Evolutionary conservation across 2,329 filamentous ascomycete genomes (phyloP).

Genomic region (Apiospora koreana): DNA sequence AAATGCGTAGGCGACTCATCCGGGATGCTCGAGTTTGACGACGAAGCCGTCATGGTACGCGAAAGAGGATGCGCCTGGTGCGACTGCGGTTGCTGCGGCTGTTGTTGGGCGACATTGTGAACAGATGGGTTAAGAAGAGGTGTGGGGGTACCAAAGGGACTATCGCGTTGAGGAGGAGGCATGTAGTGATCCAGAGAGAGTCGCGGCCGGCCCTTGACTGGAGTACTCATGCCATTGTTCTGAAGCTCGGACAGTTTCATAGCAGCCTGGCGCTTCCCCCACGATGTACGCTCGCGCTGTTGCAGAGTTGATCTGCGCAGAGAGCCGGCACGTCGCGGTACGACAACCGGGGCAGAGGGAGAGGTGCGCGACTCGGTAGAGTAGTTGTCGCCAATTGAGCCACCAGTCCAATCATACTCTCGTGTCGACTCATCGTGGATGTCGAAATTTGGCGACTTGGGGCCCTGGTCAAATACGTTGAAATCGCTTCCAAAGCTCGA

Average conservation of each 20-base stretch:
- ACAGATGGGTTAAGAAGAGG: conserved; percentile 54
- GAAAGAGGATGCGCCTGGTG: conserved; percentile 80
- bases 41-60: conserved; percentile 82
- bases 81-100: conserved; percentile 22
- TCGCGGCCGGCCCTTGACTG: conserved; percentile 65
- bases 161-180: conserved; percentile 62
- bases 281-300: conserved; percentile 73
- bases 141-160: conserved; percentile 60
- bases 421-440: conserved; percentile 49
- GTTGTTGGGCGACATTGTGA: conserved; percentile 45
- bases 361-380: conserved; percentile 40
- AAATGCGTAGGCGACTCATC: conserved; percentile 69
- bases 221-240: conserved; percentile 56
- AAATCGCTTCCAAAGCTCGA: conserved; percentile 64
- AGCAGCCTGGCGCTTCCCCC: conserved; percentile 60
- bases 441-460: conserved; percentile 44
- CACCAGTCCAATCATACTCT: conserved; percentile 56
- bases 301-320: conserved; percentile 85
- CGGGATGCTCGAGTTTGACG: conserved; percentile 74
- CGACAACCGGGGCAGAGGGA: conserved; percentile 52
- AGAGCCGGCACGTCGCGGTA: conserved; percentile 72
- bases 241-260: conserved; percentile 53
- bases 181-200: conserved; percentile 80
- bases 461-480: conserved; percentile 72
- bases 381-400: conserved; percentile 25